Evolutionary conservation across 768 basidiomycete species (phyloP).

Genomic region (Trametes maxima): DNA sequence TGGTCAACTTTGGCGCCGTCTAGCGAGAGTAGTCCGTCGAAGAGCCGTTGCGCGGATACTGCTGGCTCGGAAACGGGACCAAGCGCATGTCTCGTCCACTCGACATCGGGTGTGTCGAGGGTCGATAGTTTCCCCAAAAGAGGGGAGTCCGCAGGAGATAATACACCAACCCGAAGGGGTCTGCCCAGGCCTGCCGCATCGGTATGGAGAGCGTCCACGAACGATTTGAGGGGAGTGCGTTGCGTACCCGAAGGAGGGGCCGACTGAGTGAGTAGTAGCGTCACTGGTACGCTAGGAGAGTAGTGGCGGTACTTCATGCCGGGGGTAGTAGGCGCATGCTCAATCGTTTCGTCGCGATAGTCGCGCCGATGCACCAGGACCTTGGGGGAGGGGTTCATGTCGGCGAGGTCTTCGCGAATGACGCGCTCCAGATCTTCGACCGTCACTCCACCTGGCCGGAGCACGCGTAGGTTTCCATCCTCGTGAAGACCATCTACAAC

Average conservation of each 20-base stretch:
- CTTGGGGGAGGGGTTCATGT: constrained; percentile 42
- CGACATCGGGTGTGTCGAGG: constrained; percentile 34
- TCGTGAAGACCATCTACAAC: constrained; percentile 85
- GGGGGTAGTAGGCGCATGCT: constrained; percentile 87
- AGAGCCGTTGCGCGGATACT: constrained; percentile 77
- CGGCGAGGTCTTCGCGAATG: constrained; percentile 46
- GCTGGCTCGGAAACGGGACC: constrained; percentile 58
- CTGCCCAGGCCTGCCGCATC: constrained; percentile 13
- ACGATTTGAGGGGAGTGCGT: constrained; percentile 36
- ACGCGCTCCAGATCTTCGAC: constrained; percentile 81
- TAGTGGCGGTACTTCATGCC: constrained; percentile 99
- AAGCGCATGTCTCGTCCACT: constrained; percentile 57
- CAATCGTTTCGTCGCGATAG: constrained; percentile 67
- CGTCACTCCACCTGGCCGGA: constrained; percentile 91
- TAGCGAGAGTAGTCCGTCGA: constrained; percentile 83
- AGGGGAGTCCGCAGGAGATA: constrained; percentile 63
- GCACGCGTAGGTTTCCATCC: constrained; percentile 75
- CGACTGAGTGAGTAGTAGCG: constrained; percentile 62
- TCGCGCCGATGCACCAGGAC: constrained; percentile 83
- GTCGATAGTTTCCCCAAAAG: constrained; percentile 35
- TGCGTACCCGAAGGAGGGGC: constrained; percentile 41
- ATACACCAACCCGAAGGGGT: constrained; percentile 62
- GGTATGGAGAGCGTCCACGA: constrained; percentile 48
- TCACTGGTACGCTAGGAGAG: constrained; percentile 86
- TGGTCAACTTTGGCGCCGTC: constrained; percentile 76